These are phyloP conservation scores for Sugiyamaella xylanicola DNA, from an alignment of 1,139 yeast species.

Conservation along the genomic window DNA sequence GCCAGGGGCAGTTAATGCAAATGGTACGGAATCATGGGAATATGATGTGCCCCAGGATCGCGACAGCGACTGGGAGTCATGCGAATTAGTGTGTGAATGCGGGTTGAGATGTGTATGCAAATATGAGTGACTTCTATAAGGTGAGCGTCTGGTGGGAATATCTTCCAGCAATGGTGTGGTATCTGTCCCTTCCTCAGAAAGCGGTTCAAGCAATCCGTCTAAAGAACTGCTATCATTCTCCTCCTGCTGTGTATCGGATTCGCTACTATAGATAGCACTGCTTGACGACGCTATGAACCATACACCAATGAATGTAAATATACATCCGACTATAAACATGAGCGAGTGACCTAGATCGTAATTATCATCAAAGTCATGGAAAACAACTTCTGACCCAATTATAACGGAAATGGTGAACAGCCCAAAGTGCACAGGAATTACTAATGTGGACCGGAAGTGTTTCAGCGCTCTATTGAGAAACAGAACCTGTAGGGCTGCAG, in stretches of 20 bases:
- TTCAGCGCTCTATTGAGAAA: slow-evolving; percentile 45
- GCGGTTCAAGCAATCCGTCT: background rate
- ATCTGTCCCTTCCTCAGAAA: background rate
- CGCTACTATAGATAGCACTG: background rate
- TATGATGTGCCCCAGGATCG: slow-evolving; percentile 14
- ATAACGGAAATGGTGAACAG: slow-evolving; percentile 49
- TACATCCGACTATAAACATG: slow-evolving; percentile 43
- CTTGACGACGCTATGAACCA: slow-evolving; percentile 40
- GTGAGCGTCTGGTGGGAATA: background rate
- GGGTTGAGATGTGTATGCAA: background rate
- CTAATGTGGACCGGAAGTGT: slow-evolving; percentile 47
- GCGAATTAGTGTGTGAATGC: background rate
- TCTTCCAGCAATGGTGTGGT: background rate
- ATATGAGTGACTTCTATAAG: background rate
- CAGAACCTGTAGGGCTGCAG: slow-evolving; percentile 46
- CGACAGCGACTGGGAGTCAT: background rate
- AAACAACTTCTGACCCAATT: slow-evolving; percentile 46
- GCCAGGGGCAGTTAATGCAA: slow-evolving; percentile 24
- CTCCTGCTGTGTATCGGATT: background rate
- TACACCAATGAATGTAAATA: slow-evolving; percentile 47
- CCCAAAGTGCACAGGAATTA: slow-evolving; percentile 51
- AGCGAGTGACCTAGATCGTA: slow-evolving; percentile 31
- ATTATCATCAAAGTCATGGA: slow-evolving; percentile 45
- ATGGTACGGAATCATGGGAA: slow-evolving; percentile 10
- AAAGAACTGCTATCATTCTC: background rate